Percentiles rank a stretch among this genome's conserved stretches.
phyloP scores from a whole-genome alignment of 1,139 yeast species.

The Chernovozyma aurita region DNA sequence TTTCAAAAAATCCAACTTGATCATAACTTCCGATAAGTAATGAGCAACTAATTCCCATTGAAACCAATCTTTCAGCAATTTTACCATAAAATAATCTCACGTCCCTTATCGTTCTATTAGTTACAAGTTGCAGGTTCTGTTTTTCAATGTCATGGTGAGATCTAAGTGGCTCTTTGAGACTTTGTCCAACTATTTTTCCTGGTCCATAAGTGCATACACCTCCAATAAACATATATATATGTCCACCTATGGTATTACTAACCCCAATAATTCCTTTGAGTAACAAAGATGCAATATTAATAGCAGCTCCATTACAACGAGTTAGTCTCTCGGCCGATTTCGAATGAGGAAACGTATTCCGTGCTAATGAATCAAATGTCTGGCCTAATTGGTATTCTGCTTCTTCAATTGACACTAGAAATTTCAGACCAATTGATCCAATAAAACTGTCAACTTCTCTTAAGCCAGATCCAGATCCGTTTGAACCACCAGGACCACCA shows the following conservation, averaged over 20 bases:
- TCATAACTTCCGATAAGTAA: slow-evolving; percentile 63
- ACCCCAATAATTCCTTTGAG: slow-evolving; percentile 39
- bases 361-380: slow-evolving; percentile 48
- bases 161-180: slow-evolving; percentile 50
- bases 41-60: slow-evolving; percentile 51
- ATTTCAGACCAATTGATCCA: slow-evolving; percentile 17
- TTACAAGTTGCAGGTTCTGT: slow-evolving; percentile 28
- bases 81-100: slow-evolving; percentile 43
- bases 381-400: slow-evolving; percentile 53
- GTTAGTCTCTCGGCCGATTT: slow-evolving; percentile 45
- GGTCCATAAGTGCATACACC: slow-evolving; percentile 61
- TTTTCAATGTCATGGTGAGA: slow-evolving; percentile 55
- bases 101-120: slow-evolving; percentile 12
- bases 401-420: slow-evolving; percentile 13
- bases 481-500: slow-evolving; percentile 3
- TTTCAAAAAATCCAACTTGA: slow-evolving; percentile 62
- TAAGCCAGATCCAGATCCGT: slow-evolving; percentile 5
- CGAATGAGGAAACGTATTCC: slow-evolving; percentile 51
- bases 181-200: slow-evolving; percentile 46
- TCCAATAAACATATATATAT: slow-evolving; percentile 54
- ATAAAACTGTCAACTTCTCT: slow-evolving; percentile 10
- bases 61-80: slow-evolving; percentile 35
- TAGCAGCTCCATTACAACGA: slow-evolving; percentile 64
- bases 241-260: slow-evolving; percentile 48
- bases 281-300: slow-evolving; percentile 55